Evolutionary conservation across 768 basidiomycete species (phyloP).

Genomic region (Rhizopogon vinicolor): DNA sequence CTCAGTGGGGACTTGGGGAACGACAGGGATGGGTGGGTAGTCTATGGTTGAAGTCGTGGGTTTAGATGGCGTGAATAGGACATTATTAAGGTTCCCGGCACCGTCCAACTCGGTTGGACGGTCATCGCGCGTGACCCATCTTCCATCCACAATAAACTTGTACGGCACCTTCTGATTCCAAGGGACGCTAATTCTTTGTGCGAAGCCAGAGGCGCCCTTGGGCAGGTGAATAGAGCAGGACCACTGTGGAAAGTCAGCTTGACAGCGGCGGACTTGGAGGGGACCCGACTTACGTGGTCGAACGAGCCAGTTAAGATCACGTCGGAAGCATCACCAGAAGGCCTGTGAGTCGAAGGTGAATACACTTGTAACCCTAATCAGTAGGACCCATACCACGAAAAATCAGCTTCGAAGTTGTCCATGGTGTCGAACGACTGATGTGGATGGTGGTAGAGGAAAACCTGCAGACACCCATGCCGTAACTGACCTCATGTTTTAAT

Average conservation of each 20-base stretch:
- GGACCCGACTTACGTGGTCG: slow-evolving; percentile 54
- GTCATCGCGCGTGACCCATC: slow-evolving; percentile 52
- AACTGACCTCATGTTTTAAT: not conserved
- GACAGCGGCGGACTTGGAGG: slow-evolving; percentile 10
- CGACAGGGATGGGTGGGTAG: not conserved
- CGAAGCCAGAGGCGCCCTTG: slow-evolving; percentile 52
- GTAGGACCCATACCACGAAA: slow-evolving; percentile 43
- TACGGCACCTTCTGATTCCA: slow-evolving; percentile 62
- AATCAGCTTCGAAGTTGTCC: slow-evolving; percentile 43
- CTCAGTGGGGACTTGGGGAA: slow-evolving; percentile 4
- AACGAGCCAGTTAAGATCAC: slow-evolving; percentile 78
- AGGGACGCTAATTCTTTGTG: slow-evolving; percentile 47
- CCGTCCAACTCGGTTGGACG: slow-evolving; percentile 58
- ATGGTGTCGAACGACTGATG: slow-evolving; percentile 18
- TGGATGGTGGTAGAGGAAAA: not conserved
- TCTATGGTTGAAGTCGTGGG: slow-evolving; percentile 18
- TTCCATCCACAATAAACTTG: slow-evolving; percentile 79
- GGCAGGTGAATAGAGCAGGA: slow-evolving; percentile 50
- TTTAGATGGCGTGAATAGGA: slow-evolving; percentile 49
- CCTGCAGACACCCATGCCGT: not conserved
- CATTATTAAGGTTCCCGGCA: slow-evolving; percentile 68
- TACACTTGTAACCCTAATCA: slow-evolving; percentile 3
- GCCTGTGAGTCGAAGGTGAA: slow-evolving; percentile 38
- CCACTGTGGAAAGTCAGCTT: slow-evolving; percentile 42
- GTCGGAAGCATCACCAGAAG: slow-evolving; percentile 44